Conservation (phyloP, 257 asterid genomes). For the Anisodus tanguticus region DNA sequence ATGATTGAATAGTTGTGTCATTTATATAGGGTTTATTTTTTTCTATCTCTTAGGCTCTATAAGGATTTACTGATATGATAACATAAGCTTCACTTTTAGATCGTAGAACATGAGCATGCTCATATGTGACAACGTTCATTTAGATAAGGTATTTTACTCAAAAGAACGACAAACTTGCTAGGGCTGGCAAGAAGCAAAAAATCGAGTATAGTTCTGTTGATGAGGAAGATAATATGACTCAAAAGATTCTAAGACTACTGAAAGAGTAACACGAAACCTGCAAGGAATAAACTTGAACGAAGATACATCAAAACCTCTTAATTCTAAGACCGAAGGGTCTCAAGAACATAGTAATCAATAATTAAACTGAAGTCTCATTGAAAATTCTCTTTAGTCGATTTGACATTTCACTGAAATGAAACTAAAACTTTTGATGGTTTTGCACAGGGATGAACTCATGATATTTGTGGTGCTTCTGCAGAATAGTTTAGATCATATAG, state of each 20-base stretch:
- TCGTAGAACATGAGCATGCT: conserved; percentile 14
- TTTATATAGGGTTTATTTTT: not conserved
- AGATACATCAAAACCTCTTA: not conserved
- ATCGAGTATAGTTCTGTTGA: not conserved
- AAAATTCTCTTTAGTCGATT: not conserved
- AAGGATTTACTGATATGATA: conserved; percentile 19
- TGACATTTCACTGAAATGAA: conserved; percentile 13
- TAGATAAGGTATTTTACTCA: not conserved
- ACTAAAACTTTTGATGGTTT: conserved; percentile 24
- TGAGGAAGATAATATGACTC: conserved; percentile 12
- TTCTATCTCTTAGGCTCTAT: not conserved
- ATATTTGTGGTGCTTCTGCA: not conserved
- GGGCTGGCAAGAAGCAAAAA: conserved; percentile 4
- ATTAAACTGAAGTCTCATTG: conserved; percentile 8
- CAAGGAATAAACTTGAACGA: conserved; percentile 17
- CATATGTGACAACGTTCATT: not conserved
- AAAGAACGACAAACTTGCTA: not conserved
- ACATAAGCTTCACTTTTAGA: not conserved
- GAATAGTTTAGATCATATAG: conserved; percentile 10
- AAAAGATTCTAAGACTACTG: not conserved
- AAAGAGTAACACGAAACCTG: not conserved
- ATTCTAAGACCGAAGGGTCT: not conserved
- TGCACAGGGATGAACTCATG: conserved; percentile 12
- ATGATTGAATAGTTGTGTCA: not conserved
- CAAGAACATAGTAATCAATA: not conserved